Conservation (phyloP, 148 eudicot species). For the Rhododendron henanense region DNA sequence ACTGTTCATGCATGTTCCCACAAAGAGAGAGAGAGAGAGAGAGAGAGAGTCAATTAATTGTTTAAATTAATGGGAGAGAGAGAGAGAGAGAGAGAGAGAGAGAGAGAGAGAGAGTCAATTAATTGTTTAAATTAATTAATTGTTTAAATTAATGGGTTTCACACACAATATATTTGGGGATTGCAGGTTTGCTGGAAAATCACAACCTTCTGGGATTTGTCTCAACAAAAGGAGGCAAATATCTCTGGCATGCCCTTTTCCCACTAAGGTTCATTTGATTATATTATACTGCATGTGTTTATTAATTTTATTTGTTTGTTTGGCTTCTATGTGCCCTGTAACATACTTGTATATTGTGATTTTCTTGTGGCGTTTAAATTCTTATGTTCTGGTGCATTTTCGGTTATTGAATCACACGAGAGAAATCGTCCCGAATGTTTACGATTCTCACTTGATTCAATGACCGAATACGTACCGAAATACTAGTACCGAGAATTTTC, state of each 20-base stretch:
- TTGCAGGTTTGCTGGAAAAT: background rate
- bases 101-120: no score
- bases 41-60: background rate
- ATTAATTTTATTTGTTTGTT: background rate
- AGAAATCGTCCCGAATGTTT: background rate
- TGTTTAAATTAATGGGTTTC: no score
- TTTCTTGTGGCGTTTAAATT: no score
- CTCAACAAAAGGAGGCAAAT: background rate
- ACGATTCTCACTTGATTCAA: no score
- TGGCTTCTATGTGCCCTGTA: background rate
- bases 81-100: no score
- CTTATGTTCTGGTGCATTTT: background rate
- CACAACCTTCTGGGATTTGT: background rate
- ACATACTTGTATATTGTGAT: no score
- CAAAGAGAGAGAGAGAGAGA: background rate
- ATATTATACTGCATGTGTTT: background rate
- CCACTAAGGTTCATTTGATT: background rate
- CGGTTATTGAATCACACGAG: background rate
- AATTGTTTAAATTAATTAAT: no score
- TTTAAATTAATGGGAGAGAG: no score
- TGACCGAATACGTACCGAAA: no score
- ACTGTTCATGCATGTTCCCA: background rate
- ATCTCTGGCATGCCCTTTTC: background rate
- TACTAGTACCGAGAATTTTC: no score
- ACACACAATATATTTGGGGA: background rate